A percentile compares a stretch with the other conserved stretches of the same genome.
phyloP scores from a whole-genome alignment of 2,329 filamentous ascomycete species.

The Rhynchosporium graminicola region DNA sequence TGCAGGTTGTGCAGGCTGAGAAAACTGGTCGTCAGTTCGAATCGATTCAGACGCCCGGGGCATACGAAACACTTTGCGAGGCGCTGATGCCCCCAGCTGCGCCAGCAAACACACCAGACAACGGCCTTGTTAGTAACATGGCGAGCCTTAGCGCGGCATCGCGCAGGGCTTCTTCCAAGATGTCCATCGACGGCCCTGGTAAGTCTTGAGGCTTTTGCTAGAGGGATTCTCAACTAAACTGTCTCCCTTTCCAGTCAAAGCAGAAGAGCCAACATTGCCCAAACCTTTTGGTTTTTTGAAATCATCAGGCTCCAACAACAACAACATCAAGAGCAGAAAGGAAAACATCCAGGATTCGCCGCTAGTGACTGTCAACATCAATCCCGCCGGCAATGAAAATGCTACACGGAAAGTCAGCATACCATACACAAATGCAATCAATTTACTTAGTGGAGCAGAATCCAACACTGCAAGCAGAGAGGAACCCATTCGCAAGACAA shows the following conservation, averaged over 20 bases:
- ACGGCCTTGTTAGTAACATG: conserved; percentile 16
- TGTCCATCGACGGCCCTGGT: conserved; percentile 6
- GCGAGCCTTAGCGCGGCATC: conserved; percentile 2
- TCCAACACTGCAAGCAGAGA: background rate
- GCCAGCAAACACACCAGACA: conserved; percentile 36
- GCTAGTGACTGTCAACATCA: conserved; percentile 11
- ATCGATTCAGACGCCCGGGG: conserved; percentile 32
- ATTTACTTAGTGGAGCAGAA: background rate
- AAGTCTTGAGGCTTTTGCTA: conserved; percentile 4
- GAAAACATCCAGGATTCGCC: conserved; percentile 32
- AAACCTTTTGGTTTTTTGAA: conserved; percentile 11
- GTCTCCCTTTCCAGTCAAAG: conserved; percentile 1
- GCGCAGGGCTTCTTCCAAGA: conserved; percentile 17
- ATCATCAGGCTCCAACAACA: conserved; percentile 12
- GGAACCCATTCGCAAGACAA: background rate
- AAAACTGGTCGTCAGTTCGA: conserved; percentile 30
- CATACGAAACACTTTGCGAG: conserved; percentile 38
- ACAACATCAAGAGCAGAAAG: conserved; percentile 33
- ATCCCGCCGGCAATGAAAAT: conserved; percentile 18
- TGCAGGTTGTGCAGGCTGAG: conserved; percentile 32
- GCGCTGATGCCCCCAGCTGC: conserved; percentile 34
- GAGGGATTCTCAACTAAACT: background rate
- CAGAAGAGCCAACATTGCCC: conserved; percentile 3
- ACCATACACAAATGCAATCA: background rate
- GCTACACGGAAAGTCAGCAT: conserved; percentile 24